Conservation (phyloP, 1,284 basidiomycete genomes). For the Chiua sp. region DNA sequence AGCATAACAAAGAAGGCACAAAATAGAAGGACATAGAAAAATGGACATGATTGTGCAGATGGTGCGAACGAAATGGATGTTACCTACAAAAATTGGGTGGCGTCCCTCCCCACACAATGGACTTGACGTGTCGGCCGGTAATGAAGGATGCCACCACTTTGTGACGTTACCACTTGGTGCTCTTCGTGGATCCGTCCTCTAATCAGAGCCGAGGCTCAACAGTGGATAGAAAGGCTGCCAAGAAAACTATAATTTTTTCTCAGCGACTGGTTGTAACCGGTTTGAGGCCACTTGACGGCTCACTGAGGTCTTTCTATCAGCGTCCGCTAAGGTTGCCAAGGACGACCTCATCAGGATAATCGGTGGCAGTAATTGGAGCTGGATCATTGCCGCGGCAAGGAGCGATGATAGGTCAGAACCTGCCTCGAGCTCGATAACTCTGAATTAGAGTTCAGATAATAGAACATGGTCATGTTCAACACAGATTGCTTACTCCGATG, state of each 20-base stretch:
- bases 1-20: not conserved
- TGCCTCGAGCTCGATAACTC: conserved; percentile 71
- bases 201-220: too few relatives aligned
- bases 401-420: conserved; percentile 70
- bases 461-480: not conserved
- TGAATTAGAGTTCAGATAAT: not conserved
- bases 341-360: conserved; percentile 69
- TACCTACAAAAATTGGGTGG: conserved; percentile 53
- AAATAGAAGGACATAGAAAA: not conserved
- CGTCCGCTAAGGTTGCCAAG: conserved; percentile 61
- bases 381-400: conserved; percentile 50
- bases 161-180: too few relatives aligned
- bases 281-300: too few relatives aligned
- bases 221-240: too few relatives aligned
- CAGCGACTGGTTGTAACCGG: too few relatives aligned
- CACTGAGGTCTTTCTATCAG: conserved; percentile 63
- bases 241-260: too few relatives aligned
- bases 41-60: too few relatives aligned
- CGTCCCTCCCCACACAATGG: conserved; percentile 54
- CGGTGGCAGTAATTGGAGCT: conserved; percentile 61
- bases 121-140: conserved; percentile 48
- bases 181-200: too few relatives aligned
- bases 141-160: conserved; percentile 26
- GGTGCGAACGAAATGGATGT: conserved; percentile 5
- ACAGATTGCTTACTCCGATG: conserved; percentile 19